Conservation (phyloP, 768 basidiomycete genomes). For the Pisolithus microcarpus region DNA sequence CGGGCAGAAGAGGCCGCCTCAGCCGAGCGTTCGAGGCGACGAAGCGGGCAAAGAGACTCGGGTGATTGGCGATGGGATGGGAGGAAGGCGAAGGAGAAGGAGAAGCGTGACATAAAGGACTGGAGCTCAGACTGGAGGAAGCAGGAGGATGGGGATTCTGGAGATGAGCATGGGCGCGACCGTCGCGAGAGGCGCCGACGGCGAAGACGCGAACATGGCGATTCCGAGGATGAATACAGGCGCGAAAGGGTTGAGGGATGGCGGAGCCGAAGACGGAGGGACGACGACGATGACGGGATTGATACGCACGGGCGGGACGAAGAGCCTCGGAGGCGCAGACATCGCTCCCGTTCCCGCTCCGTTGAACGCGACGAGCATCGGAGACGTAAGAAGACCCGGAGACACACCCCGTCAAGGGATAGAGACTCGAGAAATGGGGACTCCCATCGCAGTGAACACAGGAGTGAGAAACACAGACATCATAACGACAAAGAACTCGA, state of each 20-base stretch:
- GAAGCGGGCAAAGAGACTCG: conserved; percentile 25
- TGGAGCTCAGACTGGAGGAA: conserved; percentile 43
- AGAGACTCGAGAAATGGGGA: conserved; percentile 3
- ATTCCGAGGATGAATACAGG: background rate
- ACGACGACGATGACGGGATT: conserved; percentile 28
- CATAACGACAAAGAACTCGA: conserved; percentile 15
- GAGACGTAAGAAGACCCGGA: conserved; percentile 15
- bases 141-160: conserved; percentile 34
- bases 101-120: conserved; percentile 42
- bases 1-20: conserved; percentile 73
- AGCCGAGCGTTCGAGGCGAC: conserved; percentile 49
- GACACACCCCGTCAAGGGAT: conserved; percentile 14
- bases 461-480: conserved; percentile 21
- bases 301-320: conserved; percentile 12
- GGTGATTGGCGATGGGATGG: conserved; percentile 27
- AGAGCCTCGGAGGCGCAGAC: conserved; percentile 16
- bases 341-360: conserved; percentile 27
- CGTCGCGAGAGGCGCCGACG: conserved; percentile 3
- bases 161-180: background rate
- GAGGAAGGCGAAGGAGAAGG: conserved; percentile 33
- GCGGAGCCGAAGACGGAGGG: too few relatives aligned
- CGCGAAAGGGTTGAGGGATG: too few relatives aligned
- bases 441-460: conserved; percentile 11
- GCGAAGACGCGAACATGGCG: conserved; percentile 37
- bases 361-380: conserved; percentile 15